A percentile compares a stretch with the other conserved stretches of the same genome.
Conservation (phyloP, 345 rosid genomes). For the Melastoma malabathricum region DNA sequence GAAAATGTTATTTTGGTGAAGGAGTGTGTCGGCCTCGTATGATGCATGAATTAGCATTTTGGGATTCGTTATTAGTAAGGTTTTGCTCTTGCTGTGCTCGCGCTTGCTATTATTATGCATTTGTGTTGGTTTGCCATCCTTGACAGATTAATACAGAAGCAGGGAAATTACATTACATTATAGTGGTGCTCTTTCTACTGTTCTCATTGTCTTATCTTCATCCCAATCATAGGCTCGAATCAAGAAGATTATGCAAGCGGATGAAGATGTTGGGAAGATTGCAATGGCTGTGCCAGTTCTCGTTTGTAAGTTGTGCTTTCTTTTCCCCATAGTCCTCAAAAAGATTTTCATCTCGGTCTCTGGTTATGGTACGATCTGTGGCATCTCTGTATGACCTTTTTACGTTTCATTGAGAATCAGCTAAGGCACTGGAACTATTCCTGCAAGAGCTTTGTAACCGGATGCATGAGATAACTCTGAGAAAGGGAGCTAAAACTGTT, state of each 20-base stretch:
- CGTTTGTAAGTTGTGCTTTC: conserved; percentile 35
- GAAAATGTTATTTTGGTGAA: too few species aligned
- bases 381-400: conserved; percentile 5
- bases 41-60: too few species aligned
- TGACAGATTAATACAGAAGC: too few species aligned
- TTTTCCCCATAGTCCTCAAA: too few species aligned
- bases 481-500: conserved; percentile 45
- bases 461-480: conserved; percentile 44
- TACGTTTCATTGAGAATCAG: conserved; percentile 12
- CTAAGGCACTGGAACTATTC: conserved; percentile 69
- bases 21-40: too few species aligned
- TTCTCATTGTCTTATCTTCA: too few species aligned
- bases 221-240: conserved; percentile 36
- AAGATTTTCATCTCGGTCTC: not conserved
- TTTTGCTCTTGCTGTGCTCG: too few species aligned
- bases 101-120: too few species aligned
- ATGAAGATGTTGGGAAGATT: conserved; percentile 71
- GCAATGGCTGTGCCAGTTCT: conserved; percentile 77
- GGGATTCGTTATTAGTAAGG: too few species aligned
- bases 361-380: not conserved
- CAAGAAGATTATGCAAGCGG: conserved; percentile 76
- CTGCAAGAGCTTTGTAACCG: conserved; percentile 61
- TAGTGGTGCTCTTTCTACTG: too few species aligned
- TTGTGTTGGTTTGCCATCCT: too few species aligned
- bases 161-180: too few species aligned